Evolutionary conservation across 306 rosid species (phyloP).

Genomic region (Nissolia schottii): DNA sequence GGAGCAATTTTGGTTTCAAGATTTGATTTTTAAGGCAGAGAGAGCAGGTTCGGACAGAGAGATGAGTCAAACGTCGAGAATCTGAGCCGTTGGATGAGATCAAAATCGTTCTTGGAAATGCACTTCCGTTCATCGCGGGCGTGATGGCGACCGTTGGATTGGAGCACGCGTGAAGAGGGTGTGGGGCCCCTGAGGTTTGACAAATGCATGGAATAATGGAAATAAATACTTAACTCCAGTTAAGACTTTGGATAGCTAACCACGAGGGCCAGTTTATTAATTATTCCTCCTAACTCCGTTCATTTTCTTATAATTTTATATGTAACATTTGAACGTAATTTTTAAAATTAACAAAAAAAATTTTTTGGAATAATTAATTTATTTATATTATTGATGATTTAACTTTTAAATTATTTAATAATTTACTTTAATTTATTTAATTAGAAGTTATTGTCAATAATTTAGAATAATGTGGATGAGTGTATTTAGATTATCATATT

Average conservation of each 20-base stretch:
- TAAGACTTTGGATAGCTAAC: not conserved
- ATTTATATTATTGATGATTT: too few relatives aligned
- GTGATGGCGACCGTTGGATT: slow-evolving; percentile 55
- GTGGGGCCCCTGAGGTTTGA: slow-evolving; percentile 68
- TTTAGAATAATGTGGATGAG: too few relatives aligned
- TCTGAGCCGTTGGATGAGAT: slow-evolving; percentile 66
- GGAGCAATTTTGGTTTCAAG: not conserved
- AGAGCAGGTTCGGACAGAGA: slow-evolving; percentile 18
- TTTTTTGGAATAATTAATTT: too few relatives aligned
- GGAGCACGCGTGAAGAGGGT: slow-evolving; percentile 78
- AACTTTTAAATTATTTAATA: too few relatives aligned
- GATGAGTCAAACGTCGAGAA: slow-evolving; percentile 48
- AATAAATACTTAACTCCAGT: not conserved
- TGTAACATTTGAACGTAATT: too few relatives aligned
- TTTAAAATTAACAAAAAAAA: too few relatives aligned
- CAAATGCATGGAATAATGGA: slow-evolving; percentile 27
- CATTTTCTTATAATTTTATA: too few relatives aligned
- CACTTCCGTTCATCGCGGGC: slow-evolving; percentile 66
- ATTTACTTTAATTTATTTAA: too few relatives aligned
- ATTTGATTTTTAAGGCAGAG: not conserved
- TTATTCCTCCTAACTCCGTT: too few relatives aligned
- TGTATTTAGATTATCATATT: too few relatives aligned
- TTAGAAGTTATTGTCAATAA: too few relatives aligned
- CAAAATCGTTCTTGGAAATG: slow-evolving; percentile 46
- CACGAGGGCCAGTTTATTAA: not conserved